Conservation (phyloP, 2,329 filamentous ascomycete genomes). For the Sarocladium brachiariae region DNA sequence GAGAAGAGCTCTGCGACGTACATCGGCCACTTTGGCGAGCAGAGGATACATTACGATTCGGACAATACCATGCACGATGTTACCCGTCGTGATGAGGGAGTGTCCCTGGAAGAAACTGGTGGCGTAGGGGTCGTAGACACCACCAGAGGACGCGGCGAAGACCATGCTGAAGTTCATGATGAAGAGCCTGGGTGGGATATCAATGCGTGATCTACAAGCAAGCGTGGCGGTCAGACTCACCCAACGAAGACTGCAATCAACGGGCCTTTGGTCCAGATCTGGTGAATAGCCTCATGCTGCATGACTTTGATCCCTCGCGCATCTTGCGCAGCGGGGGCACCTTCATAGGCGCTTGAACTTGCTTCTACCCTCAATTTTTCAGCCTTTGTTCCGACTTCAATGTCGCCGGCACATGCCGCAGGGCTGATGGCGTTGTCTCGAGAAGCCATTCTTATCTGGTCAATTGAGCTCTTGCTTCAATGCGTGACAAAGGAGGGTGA, state of each 20-base stretch:
- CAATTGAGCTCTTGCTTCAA: no score
- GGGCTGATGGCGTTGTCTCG: not conserved
- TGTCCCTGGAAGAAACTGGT: slow-evolving; percentile 36
- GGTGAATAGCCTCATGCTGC: not conserved
- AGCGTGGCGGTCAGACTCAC: not conserved
- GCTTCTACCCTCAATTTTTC: no score
- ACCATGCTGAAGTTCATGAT: slow-evolving; percentile 23
- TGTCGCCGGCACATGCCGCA: not conserved
- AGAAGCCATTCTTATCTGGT: not conserved
- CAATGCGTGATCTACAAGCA: no score
- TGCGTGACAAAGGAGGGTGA: no score
- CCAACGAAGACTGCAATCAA: not conserved
- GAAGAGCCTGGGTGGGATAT: slow-evolving; percentile 23
- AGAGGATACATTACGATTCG: slow-evolving; percentile 49
- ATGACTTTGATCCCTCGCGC: not conserved
- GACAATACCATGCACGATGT: slow-evolving; percentile 40
- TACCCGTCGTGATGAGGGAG: slow-evolving; percentile 40
- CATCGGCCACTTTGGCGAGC: slow-evolving; percentile 52
- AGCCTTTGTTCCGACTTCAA: no score
- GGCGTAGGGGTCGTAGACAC: slow-evolving; percentile 25
- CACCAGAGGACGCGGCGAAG: slow-evolving; percentile 25
- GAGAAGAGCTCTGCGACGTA: slow-evolving; percentile 1
- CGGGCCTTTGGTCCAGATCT: not conserved
- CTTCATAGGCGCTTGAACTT: not conserved
- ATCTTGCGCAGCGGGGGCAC: not conserved